Percentiles rank a stretch among this genome's conserved stretches.
phyloP scores from a whole-genome alignment of 352 stramenopile species.

The Pythium sp. region DNA sequence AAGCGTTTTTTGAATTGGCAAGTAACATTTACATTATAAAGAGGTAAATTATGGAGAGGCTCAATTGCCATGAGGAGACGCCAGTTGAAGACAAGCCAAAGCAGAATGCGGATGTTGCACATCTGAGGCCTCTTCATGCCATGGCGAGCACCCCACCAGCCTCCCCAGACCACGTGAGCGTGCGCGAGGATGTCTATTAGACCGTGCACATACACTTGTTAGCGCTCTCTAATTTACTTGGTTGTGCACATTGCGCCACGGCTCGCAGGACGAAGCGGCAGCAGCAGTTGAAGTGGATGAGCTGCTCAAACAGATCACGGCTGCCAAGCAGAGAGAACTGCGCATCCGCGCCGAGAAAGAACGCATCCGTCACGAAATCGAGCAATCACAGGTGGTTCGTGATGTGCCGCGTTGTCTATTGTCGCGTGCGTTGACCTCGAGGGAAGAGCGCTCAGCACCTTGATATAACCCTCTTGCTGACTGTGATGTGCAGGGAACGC shows the following conservation, averaged over 20 bases:
- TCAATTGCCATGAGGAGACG: neutral
- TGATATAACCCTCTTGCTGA: neutral
- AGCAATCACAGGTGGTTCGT: conserved; percentile 39
- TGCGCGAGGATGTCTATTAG: neutral
- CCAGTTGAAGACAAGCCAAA: neutral
- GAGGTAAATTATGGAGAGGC: neutral
- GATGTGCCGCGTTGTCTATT: neutral
- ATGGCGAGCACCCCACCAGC: conserved; percentile 1
- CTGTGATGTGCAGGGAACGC: conserved; percentile 22
- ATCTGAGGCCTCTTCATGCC: neutral
- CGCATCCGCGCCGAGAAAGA: conserved; percentile 66
- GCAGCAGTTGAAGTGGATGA: conserved; percentile 37
- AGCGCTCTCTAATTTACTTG: neutral
- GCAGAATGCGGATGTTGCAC: neutral
- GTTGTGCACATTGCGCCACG: neutral
- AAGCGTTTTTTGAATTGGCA: neutral
- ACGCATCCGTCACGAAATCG: conserved; percentile 52
- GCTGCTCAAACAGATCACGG: conserved; percentile 51
- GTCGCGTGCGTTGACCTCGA: neutral
- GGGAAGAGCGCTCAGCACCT: neutral
- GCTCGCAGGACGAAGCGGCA: conserved; percentile 20
- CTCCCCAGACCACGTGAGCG: neutral
- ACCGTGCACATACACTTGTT: no score
- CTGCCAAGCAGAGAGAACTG: conserved; percentile 61
- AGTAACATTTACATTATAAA: neutral